These are phyloP conservation scores for Croton setiger DNA, from an alignment of 441 rosid genomes.

Conservation along the genomic window DNA sequence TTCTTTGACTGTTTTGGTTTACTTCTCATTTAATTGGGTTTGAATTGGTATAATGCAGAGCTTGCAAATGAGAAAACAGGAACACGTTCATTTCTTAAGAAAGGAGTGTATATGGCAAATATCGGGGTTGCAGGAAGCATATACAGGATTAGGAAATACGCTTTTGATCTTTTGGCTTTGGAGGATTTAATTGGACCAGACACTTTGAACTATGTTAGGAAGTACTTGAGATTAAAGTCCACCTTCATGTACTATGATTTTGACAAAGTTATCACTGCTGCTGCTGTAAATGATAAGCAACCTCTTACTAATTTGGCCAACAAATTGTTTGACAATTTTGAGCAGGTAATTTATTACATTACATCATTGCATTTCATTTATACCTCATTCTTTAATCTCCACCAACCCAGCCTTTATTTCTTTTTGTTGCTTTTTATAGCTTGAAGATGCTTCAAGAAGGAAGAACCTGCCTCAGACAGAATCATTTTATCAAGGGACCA, in stretches of 20 bases:
- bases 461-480: conserved; percentile 54
- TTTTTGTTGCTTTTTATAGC: conserved; percentile 36
- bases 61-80: conserved; percentile 71
- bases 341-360: conserved; percentile 43
- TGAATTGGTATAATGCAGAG: conserved; percentile 32
- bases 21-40: neutral
- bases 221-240: conserved; percentile 73
- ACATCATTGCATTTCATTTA: neutral
- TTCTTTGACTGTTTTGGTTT: neutral
- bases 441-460: conserved; percentile 63
- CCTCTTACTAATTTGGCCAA: conserved; percentile 73
- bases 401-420: neutral
- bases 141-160: conserved; percentile 64
- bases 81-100: conserved; percentile 68
- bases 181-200: conserved; percentile 83
- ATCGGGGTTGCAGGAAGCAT: conserved; percentile 57
- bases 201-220: conserved; percentile 69
- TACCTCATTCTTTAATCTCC: neutral
- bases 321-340: conserved; percentile 75
- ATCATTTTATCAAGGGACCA: conserved; percentile 53
- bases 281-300: conserved; percentile 52
- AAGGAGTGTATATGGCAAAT: conserved; percentile 60
- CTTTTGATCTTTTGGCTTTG: conserved; percentile 83
- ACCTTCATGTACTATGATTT: conserved; percentile 76
- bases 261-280: conserved; percentile 76